These are phyloP conservation scores for Leccinum truebloodii DNA, from an alignment of 768 basidiomycete species.

Conservation along the genomic window DNA sequence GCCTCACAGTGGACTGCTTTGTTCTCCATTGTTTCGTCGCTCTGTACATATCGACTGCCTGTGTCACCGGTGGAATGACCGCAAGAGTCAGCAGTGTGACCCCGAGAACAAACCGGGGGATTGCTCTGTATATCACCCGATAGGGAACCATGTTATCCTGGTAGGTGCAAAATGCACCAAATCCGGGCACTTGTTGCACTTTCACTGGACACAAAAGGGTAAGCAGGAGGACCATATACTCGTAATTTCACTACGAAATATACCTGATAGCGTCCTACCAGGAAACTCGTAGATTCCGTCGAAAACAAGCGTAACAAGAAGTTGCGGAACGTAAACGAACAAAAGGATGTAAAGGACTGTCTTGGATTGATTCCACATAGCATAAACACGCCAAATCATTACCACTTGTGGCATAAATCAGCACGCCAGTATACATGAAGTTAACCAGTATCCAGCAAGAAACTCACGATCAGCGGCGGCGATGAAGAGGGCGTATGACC, in stretches of 20 bases:
- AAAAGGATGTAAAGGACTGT: slow-evolving; percentile 8
- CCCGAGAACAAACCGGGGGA: slow-evolving; percentile 3
- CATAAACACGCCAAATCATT: slow-evolving; percentile 19
- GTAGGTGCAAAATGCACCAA: slow-evolving; percentile 4
- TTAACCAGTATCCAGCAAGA: too few relatives aligned
- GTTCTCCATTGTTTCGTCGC: too few relatives aligned
- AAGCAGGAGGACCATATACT: background rate
- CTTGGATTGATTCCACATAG: slow-evolving; percentile 16
- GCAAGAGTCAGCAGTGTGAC: background rate
- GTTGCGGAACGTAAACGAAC: background rate
- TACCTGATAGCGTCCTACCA: slow-evolving; percentile 6
- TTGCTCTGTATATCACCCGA: background rate
- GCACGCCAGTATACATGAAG: background rate
- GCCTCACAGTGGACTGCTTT: too few relatives aligned
- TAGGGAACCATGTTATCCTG: background rate
- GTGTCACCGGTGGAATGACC: too few relatives aligned
- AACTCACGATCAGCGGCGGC: slow-evolving; percentile 20
- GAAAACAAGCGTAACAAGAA: background rate
- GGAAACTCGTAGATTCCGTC: slow-evolving; percentile 1
- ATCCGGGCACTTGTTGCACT: background rate
- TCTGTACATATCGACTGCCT: too few relatives aligned
- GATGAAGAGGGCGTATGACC: slow-evolving; percentile 15
- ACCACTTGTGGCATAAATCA: slow-evolving; percentile 9
- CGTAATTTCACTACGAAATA: background rate
- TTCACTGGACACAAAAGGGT: background rate